Evolutionary conservation across 495 filamentous ascomycete genomes (phyloP).

Genomic region (Hypomontagnella submonticulosa): DNA sequence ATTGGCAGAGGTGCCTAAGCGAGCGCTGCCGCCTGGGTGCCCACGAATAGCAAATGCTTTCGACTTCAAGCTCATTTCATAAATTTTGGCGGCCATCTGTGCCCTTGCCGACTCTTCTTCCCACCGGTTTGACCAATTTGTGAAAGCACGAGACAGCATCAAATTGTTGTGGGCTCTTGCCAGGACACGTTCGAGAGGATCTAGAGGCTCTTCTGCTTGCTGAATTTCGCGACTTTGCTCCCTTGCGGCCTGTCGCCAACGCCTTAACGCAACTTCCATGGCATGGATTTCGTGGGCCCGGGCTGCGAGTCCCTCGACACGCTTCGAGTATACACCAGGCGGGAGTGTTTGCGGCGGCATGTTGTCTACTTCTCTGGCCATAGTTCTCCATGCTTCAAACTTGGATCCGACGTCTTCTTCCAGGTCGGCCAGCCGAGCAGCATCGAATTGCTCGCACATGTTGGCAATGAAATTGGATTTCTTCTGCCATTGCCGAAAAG

Average conservation of each 20-base stretch:
- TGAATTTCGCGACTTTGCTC: conserved; percentile 29
- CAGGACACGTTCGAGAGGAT: conserved; percentile 69
- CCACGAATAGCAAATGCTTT: conserved; percentile 39
- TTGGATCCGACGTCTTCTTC: conserved; percentile 35
- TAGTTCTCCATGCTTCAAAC: conserved; percentile 39
- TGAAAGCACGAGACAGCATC: conserved; percentile 76
- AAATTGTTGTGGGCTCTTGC: conserved; percentile 71
- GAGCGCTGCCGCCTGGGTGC: background rate
- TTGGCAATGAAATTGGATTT: conserved; percentile 37
- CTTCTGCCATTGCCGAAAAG: conserved; percentile 45
- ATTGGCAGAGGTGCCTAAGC: conserved; percentile 5
- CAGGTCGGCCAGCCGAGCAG: conserved; percentile 41
- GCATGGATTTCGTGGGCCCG: conserved; percentile 41
- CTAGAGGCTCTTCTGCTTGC: conserved; percentile 70
- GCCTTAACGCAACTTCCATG: conserved; percentile 29
- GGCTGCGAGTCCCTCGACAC: conserved; percentile 43
- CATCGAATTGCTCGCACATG: conserved; percentile 42
- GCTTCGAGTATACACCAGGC: conserved; percentile 45
- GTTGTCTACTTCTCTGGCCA: conserved; percentile 30
- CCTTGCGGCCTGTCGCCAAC: conserved; percentile 39
- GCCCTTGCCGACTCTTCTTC: conserved; percentile 65
- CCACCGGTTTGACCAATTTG: conserved; percentile 74
- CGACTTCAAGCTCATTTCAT: conserved; percentile 46
- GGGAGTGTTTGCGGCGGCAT: conserved; percentile 33
- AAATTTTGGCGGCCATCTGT: conserved; percentile 41